Evolutionary conservation across 164 flowering plant genomes (phyloP), one percentile per base, ranked within the genome.

Genomic region (Warburgia ugandensis): DNA sequence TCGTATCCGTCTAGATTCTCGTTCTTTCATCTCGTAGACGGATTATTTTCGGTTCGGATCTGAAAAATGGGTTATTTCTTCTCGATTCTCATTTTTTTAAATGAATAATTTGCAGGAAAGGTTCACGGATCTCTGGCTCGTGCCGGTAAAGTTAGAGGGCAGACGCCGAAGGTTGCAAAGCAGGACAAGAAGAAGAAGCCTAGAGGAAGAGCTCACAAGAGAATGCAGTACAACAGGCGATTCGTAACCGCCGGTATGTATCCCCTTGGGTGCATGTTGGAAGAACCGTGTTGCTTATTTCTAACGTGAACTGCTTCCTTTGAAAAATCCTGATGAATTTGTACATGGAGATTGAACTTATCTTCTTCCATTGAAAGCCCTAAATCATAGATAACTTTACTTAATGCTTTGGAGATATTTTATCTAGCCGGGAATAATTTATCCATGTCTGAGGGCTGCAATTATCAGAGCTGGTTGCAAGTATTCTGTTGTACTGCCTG

Each of bases 181-280:
- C 91, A 81, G 50, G 95, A 86, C 64, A 86, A 86, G 91, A 86
- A 86, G 86, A 86, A 83, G 86, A 72, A 86, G 78, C 95, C 92
- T 25, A 72, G 92, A 11, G 95, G 95, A 23, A 74, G 95, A 19
- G 95, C 95, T 29, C 74, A 84, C 85, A 86, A 86, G 78, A 71
- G 95, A 16, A 79, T 86, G 83, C 95, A 86, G 41, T 81, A 86
- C 91, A 86, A 83, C 66, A 74, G 95, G 58, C 85, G 95, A 35
- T 86, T 86, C 75, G 95, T 86, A 63, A 83, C 95, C 16, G 92
- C 95, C 22, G 95, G 95, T 86, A 67, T 10, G 22, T 32, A 8
- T n/a, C n/a, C n/a, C n/a, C n/a, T n/a, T n/a, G n/a, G n/a, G n/a
- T n/a, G n/a, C n/a, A n/a, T n/a, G n/a, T n/a, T 10, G 9, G 6